These are phyloP conservation scores for Wolfiporia cocos DNA, from an alignment of 1,284 basidiomycete species.

Conservation along the genomic window DNA sequence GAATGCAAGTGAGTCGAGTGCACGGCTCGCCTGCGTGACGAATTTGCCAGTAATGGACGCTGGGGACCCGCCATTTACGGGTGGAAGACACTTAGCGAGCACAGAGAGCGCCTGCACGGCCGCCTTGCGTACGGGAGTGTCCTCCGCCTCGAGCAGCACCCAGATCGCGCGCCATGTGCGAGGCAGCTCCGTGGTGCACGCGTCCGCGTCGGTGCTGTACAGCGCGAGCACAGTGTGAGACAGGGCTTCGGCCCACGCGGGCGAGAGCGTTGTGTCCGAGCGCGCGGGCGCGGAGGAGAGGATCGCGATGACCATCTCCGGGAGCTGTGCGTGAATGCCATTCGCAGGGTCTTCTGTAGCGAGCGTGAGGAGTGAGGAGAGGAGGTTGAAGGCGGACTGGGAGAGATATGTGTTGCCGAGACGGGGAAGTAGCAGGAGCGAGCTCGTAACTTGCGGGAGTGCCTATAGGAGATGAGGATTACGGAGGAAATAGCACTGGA, in stretches of 20 bases:
- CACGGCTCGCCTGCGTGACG: conserved; percentile 55
- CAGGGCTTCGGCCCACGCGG: conserved; percentile 72
- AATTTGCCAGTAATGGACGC: conserved; percentile 56
- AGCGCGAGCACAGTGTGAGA: conserved; percentile 66
- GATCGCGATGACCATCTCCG: conserved; percentile 68
- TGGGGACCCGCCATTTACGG: conserved; percentile 51
- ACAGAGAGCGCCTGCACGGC: conserved; percentile 59
- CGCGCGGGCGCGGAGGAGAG: conserved; percentile 70
- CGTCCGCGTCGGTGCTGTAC: conserved; percentile 39
- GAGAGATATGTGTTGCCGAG: conserved; percentile 84
- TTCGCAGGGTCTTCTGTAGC: conserved; percentile 42
- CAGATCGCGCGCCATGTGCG: conserved; percentile 77
- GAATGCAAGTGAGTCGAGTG: conserved; percentile 65
- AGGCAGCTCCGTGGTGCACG: conserved; percentile 46
- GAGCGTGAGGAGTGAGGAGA: conserved; percentile 68
- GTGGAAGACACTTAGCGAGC: conserved; percentile 66
- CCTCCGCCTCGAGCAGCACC: conserved; percentile 63
- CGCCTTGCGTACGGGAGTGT: conserved; percentile 51
- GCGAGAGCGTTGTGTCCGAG: conserved; percentile 50
- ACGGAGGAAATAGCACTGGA: conserved; percentile 9
- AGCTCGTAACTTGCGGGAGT: conserved; percentile 60
- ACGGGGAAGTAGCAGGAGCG: conserved; percentile 74
- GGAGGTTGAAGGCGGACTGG: conserved; percentile 74
- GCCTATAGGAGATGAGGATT: conserved; percentile 39
- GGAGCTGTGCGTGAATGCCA: conserved; percentile 49